A percentile compares a stretch with the other conserved stretches of the same genome.
These are phyloP conservation scores for Sideroxylon spinosum DNA, from an alignment of 179 eudicot species.

Conservation along the genomic window DNA sequence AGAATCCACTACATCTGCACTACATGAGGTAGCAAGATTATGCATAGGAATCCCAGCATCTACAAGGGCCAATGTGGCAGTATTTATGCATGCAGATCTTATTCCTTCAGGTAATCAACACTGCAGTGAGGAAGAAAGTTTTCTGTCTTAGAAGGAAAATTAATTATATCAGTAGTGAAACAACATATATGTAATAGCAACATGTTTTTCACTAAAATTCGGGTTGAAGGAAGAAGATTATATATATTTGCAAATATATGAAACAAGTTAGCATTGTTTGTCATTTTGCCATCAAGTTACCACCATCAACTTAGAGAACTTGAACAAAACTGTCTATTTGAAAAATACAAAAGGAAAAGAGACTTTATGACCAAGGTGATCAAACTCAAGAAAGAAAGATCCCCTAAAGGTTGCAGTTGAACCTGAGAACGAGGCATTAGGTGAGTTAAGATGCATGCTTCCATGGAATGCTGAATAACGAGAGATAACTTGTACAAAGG, in stretches of 20 bases:
- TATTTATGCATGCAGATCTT: constrained; percentile 96
- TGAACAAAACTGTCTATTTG: constrained; percentile 96
- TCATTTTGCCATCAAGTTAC: constrained; percentile 26
- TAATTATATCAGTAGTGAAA: not conserved
- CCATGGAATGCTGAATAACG: constrained; percentile 97
- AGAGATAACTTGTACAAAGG: constrained; percentile 85
- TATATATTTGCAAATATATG: constrained; percentile 3
- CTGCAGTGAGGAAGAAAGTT: not conserved
- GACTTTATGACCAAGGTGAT: not conserved
- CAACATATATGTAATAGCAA: not conserved
- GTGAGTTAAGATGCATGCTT: constrained; percentile 80
- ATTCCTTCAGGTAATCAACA: constrained; percentile 50
- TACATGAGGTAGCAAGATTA: constrained; percentile 87
- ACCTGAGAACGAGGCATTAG: constrained; percentile 95
- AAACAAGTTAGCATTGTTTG: not conserved
- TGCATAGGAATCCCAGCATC: constrained; percentile 98
- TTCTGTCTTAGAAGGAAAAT: not conserved
- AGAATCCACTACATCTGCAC: constrained; percentile 39
- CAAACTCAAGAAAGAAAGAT: not conserved
- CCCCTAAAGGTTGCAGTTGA: not conserved
- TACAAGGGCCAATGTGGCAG: constrained; percentile 94
- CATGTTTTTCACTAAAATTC: not conserved
- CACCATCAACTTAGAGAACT: constrained; percentile 99
- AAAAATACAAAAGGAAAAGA: constrained; percentile 15
- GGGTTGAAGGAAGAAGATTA: not conserved